Base-by-base conservation (phyloP, 768 basidiomycete species). In the Tylopilus plumbeoviolaceoides region DNA sequence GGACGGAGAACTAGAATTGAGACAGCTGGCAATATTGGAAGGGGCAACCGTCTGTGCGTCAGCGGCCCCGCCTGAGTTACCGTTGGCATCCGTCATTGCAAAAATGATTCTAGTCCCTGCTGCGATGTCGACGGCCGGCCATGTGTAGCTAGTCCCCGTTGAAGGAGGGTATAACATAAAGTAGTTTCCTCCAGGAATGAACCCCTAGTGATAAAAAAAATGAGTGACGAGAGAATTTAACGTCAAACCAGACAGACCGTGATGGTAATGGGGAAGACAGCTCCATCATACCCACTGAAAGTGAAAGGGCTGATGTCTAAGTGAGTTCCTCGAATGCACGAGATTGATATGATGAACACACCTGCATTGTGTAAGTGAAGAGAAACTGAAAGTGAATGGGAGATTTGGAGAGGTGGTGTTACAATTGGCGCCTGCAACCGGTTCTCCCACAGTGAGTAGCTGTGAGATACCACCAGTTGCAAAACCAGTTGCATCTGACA, bases 401-500 rank as follows among this genome's bases (percentile, higher is more conserved):
- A 75, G 59, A 10, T 63, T 69, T 41, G 80, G 75, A 59, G 68
- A 64, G 11, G 72, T 70, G 0, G 78, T 79, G 54, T 80, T 72
- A 67, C 88, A 90, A 15, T 58, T 67, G 12, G 59, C 53, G 28
- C 57, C 27, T 27, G 75, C 77, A 14, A 73, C 63, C 3, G 82
- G 74, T 10, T 67, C 49, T 38, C 75, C 80, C 15, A 83, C 80
- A 1, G 71, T 74, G 38, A 84, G 57, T 7, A 86, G 44, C 41
- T 67, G 51, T 10, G 80, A 77, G 23, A 74, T 73, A 21, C 86
- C 89, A 5, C 88, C 89, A 10, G 82, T 73, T 40, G 72, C 86
- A 63, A 84, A 88, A 1, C 86, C 87, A 25, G 78, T 78, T 17
- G 81, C 73, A 62, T 91, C 89, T 25, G 84, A 89, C 84, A 91